These are phyloP conservation scores for Lichtheimia ramosa DNA, from an alignment of 371 early-diverging fungal genomes.

Conservation along the genomic window DNA sequence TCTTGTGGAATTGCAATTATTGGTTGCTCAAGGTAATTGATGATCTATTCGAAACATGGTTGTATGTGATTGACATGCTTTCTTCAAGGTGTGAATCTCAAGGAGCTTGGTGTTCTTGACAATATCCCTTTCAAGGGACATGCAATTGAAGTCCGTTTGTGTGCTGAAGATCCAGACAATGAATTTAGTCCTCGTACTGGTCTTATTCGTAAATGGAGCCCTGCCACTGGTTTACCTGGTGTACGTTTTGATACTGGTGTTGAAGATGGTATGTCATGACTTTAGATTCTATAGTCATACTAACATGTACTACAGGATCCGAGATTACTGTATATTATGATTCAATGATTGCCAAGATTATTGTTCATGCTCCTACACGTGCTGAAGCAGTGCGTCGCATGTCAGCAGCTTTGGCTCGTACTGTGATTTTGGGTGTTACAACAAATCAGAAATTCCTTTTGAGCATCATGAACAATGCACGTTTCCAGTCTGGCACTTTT, in stretches of 20 bases:
- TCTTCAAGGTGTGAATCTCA: constrained; percentile 33
- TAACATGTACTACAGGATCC: constrained; percentile 42
- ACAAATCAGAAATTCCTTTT: constrained; percentile 70
- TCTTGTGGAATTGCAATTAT: constrained; percentile 86
- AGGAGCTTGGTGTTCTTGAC: constrained; percentile 45
- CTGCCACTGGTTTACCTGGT: constrained; percentile 64
- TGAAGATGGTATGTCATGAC: constrained; percentile 61
- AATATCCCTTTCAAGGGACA: constrained; percentile 63
- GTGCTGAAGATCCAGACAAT: constrained; percentile 85
- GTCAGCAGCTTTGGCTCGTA: constrained; percentile 67
- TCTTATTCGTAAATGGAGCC: constrained; percentile 79
- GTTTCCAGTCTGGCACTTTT: constrained; percentile 59
- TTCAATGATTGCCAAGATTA: constrained; percentile 86
- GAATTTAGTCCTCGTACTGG: constrained; percentile 82
- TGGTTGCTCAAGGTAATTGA: constrained; percentile 63
- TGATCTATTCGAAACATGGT: constrained; percentile 8
- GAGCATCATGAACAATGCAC: constrained; percentile 52
- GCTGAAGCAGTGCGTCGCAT: constrained; percentile 73
- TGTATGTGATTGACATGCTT: neutral
- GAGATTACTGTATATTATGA: constrained; percentile 82
- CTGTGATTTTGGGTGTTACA: constrained; percentile 60
- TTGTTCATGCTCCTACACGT: constrained; percentile 83
- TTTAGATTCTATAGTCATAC: neutral
- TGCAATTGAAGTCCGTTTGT: constrained; percentile 83
- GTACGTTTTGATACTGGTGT: constrained; percentile 85